Percentiles rank a stretch among this genome's conserved stretches.
These are phyloP conservation scores for Neocallimastix lanati DNA, from an alignment of 192 early-diverging fungal species.

Conservation along the genomic window DNA sequence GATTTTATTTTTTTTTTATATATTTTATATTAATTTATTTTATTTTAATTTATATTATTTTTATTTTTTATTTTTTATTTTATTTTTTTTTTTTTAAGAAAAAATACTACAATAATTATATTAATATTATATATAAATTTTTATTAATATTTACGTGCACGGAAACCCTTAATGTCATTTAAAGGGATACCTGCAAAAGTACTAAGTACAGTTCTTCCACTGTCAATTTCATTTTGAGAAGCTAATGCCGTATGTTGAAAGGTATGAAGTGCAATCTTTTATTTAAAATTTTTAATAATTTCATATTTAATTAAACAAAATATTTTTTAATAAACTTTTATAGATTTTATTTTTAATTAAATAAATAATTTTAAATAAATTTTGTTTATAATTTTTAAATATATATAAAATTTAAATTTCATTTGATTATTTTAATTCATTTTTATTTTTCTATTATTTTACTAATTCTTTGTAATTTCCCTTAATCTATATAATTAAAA, in stretches of 20 bases:
- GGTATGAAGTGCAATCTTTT: neutral
- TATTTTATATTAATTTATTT: neutral
- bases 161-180: slow-evolving; percentile 37
- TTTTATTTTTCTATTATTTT: too few relatives aligned
- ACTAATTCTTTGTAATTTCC: too few relatives aligned
- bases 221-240: slow-evolving; percentile 14
- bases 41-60: too few relatives aligned
- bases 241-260: neutral
- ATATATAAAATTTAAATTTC: too few relatives aligned
- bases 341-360: slow-evolving; percentile 4
- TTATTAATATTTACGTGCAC: slow-evolving; percentile 13
- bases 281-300: too few relatives aligned
- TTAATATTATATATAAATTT: neutral
- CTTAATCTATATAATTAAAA: too few relatives aligned
- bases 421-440: too few relatives aligned
- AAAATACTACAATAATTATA: neutral
- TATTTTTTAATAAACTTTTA: too few relatives aligned
- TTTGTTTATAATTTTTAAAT: too few relatives aligned
- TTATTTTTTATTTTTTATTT: too few relatives aligned
- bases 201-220: slow-evolving; percentile 17
- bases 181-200: slow-evolving; percentile 37
- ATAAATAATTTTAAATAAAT: neutral
- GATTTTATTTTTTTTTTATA: too few relatives aligned
- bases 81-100: neutral
- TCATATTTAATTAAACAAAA: too few relatives aligned